Evolutionary conservation across 768 basidiomycete species (phyloP), one percentile per base, ranked within the genome.

Genomic region (Kwoniella sp.): DNA sequence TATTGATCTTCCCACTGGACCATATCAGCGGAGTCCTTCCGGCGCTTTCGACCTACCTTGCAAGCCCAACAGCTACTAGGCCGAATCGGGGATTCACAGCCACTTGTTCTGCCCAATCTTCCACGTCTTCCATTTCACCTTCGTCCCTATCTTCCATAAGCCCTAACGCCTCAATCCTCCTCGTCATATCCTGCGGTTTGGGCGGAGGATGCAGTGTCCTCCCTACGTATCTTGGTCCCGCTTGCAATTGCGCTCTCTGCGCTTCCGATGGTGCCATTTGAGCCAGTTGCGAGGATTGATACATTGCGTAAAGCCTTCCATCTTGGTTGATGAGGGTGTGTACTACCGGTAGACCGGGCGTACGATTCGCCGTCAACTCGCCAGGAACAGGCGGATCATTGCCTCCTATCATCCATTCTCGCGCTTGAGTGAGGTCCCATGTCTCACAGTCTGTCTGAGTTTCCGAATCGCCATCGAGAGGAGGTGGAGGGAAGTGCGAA

Each of bases 81-180:
- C 91, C 92, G 73, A 95, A 93, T 74, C 86, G 88, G 22, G 82
- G 81, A 73, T 94, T 95, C 67, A 92, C 82, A 3, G 88, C 86
- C 9, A 90, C 82, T 10, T 60, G 30, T 22, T 58, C 58, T 7
- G 73, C 66, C 24, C 37, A 51, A n/a, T 61, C 61, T 12, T 59
- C 55, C 13, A 82, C 81, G 30, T 67, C 61, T 21, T 48, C 60
- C 29, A 47, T 48, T 25, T 52, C 50, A 7, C 56, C 19, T 57
- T 53, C 69, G 25, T 29, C n/a, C 54, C 53, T 51, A 52, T 66
- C 60, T 50, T 63, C 58, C 40, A 54, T 54, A 19, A 67, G 36
- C 19, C 58, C 71, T 62, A 22, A 48, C 15, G 63, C 63, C 26
- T 56, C 59, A 1, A 58, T 47, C 22, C 55, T 53, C 19, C 55